Evolutionary conservation across 2,329 filamentous ascomycete species (phyloP).

Genomic region (Lithohypha guttulata): DNA sequence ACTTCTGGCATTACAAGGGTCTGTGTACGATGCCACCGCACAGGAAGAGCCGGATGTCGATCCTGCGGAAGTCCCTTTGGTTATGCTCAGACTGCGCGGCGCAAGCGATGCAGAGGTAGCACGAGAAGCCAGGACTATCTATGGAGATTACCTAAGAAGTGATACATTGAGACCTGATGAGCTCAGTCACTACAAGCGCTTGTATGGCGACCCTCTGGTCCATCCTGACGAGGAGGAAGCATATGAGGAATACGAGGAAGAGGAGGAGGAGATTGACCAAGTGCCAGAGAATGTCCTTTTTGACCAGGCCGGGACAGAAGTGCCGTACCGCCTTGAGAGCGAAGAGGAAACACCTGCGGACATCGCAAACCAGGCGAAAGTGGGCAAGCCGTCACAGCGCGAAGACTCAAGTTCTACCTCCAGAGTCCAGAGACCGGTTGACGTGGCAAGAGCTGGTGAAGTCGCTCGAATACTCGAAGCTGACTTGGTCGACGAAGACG

Average conservation of each 20-base stretch:
- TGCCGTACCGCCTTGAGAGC: constrained; percentile 28
- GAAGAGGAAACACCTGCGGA: constrained; percentile 18
- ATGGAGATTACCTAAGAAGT: constrained; percentile 65
- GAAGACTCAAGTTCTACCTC: constrained; percentile 22
- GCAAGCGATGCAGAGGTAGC: constrained; percentile 52
- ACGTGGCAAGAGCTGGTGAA: constrained; percentile 20
- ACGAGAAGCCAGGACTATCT: constrained; percentile 60
- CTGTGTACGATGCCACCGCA: background rate
- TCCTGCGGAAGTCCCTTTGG: constrained; percentile 9
- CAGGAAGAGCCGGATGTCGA: constrained; percentile 1
- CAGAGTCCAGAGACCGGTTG: background rate
- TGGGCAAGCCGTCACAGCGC: constrained; percentile 24
- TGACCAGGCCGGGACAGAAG: constrained; percentile 29
- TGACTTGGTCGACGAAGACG: constrained; percentile 35
- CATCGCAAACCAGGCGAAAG: constrained; percentile 23
- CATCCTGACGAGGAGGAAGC: constrained; percentile 23
- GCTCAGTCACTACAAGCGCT: constrained; percentile 61
- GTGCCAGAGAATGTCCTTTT: constrained; percentile 27
- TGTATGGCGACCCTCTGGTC: constrained; percentile 61
- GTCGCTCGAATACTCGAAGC: constrained; percentile 31
- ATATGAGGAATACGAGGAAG: constrained; percentile 20
- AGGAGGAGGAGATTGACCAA: constrained; percentile 25
- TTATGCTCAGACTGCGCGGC: constrained; percentile 12
- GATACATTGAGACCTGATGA: constrained; percentile 61
- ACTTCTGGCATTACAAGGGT: constrained; percentile 1